Evolutionary conservation across 2,329 filamentous ascomycete species (phyloP).

Genomic region (Metarhizium rileyi): DNA sequence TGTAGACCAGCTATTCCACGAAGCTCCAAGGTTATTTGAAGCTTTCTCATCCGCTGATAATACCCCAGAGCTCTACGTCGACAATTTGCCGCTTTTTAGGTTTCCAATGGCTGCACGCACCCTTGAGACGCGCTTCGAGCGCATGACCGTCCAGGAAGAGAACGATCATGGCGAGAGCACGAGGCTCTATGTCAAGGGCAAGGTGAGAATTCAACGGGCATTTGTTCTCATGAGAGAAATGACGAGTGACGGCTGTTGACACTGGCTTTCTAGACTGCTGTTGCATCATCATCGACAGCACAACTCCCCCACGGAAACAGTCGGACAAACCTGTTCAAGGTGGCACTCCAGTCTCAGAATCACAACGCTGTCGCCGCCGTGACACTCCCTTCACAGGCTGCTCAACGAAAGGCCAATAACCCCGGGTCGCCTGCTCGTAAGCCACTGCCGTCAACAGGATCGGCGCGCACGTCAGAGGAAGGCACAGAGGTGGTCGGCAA

Average conservation of each 20-base stretch:
- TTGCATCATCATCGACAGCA: conserved; percentile 16
- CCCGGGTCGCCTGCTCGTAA: conserved; percentile 44
- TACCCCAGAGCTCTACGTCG: background rate
- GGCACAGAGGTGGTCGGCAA: conserved; percentile 33
- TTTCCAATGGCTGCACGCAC: conserved; percentile 59
- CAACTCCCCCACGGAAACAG: conserved; percentile 44
- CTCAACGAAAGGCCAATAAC: conserved; percentile 40
- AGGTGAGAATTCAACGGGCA: conserved; percentile 44
- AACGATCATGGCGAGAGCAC: conserved; percentile 52
- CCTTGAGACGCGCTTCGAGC: conserved; percentile 82
- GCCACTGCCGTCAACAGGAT: conserved; percentile 31
- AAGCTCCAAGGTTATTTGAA: background rate
- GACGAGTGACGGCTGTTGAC: conserved; percentile 13
- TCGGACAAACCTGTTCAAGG: conserved; percentile 77
- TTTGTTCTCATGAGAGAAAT: background rate
- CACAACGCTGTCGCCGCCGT: conserved; percentile 55
- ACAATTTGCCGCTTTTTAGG: background rate
- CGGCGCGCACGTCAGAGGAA: conserved; percentile 40
- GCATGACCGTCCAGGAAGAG: conserved; percentile 81
- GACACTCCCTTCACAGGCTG: conserved; percentile 56
- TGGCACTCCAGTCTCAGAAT: conserved; percentile 71
- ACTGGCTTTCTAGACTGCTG: conserved; percentile 24
- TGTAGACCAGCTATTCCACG: background rate
- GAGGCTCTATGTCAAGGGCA: conserved; percentile 58
- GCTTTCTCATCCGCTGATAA: background rate